Conservation (phyloP, 805 yeast genomes). For the Saturnispora hagleri region DNA sequence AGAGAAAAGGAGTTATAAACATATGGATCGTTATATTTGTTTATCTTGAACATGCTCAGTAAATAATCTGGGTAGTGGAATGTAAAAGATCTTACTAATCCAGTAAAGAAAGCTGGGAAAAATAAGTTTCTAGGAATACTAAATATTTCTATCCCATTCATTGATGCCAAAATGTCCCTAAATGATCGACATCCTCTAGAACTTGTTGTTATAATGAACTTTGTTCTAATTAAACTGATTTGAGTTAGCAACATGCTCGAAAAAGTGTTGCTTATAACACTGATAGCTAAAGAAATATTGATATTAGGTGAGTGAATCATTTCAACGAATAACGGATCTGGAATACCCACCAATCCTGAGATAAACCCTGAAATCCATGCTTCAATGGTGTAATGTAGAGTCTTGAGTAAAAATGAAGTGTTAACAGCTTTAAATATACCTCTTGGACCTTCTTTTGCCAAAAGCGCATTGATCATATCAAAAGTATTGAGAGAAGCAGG, state of each 20-base stretch:
- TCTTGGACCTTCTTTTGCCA: slow-evolving; percentile 61
- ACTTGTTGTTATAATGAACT: slow-evolving; percentile 52
- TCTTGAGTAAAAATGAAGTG: slow-evolving; percentile 70
- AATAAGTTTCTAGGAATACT: slow-evolving; percentile 48
- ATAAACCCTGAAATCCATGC: slow-evolving; percentile 89
- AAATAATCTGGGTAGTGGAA: slow-evolving; percentile 41
- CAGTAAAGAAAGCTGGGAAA: slow-evolving; percentile 47
- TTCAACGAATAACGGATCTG: slow-evolving; percentile 84
- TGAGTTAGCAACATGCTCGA: slow-evolving; percentile 74
- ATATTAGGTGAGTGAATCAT: slow-evolving; percentile 75
- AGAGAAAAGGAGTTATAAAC: slow-evolving; percentile 52
- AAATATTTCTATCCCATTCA: slow-evolving; percentile 36
- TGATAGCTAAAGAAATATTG: slow-evolving; percentile 51
- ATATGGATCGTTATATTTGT: slow-evolving; percentile 53
- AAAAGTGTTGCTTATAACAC: slow-evolving; percentile 60
- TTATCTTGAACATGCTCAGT: slow-evolving; percentile 53
- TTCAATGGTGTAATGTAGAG: slow-evolving; percentile 67
- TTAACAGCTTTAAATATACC: slow-evolving; percentile 69
- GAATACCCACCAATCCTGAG: slow-evolving; percentile 71
- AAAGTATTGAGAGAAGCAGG: slow-evolving; percentile 56
- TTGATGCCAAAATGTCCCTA: slow-evolving; percentile 49
- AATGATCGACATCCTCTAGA: slow-evolving; percentile 51
- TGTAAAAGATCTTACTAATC: slow-evolving; percentile 22
- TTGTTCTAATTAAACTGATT: slow-evolving; percentile 69
- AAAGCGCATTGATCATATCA: slow-evolving; percentile 54